Evolutionary conservation across 257 asterid genomes (phyloP), one percentile per base, ranked within the genome.

Genomic region (Forsythia suspensa): DNA sequence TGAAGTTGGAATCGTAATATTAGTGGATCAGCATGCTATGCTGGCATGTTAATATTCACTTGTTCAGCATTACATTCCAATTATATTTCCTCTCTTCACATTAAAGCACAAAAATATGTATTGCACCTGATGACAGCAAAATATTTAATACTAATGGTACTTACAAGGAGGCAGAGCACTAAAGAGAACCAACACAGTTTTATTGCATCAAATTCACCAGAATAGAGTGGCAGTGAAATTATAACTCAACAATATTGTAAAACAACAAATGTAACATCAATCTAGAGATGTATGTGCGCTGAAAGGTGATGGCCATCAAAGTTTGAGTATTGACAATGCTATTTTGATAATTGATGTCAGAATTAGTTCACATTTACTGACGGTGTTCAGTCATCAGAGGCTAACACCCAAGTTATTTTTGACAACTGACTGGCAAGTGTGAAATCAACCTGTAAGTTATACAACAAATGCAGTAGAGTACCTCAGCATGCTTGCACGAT

Each of bases 21-120:
- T 57, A 5, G 61, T 16, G 61, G 37, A 70, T 41, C 75, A 71
- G 21, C 46, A 12, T 15, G 16, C 18, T 74, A 3, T 29, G 44
- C 48, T 4, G 67, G 69, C n/a, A 39, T 11, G 24, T 40, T 21
- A 24, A 21, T 40, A 42, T 37, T 37, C 44, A 57, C 43, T 42
- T 13, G 40, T 41, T 46, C 73, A 20, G 65, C 36, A 65, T 40
- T 21, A 65, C 0, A 65, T 69, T 44, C 55, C 78, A 55, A 37
- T 43, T 10, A 74, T 20, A 44, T 42, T 73, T n/a, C 38, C 24
- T 75, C 41, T 48, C 71, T 71, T 70, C 70, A 48, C 37, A 48
- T 69, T 71, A 73, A 70, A 57, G 55, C 59, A 73, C 12, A 39
- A 46, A 20, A 24, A 72, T 72, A 51, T 18, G 68, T 29, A n/a